Evolutionary conservation across 2,329 filamentous ascomycete genomes (phyloP).

Genomic region (Gnomoniopsis sp.): DNA sequence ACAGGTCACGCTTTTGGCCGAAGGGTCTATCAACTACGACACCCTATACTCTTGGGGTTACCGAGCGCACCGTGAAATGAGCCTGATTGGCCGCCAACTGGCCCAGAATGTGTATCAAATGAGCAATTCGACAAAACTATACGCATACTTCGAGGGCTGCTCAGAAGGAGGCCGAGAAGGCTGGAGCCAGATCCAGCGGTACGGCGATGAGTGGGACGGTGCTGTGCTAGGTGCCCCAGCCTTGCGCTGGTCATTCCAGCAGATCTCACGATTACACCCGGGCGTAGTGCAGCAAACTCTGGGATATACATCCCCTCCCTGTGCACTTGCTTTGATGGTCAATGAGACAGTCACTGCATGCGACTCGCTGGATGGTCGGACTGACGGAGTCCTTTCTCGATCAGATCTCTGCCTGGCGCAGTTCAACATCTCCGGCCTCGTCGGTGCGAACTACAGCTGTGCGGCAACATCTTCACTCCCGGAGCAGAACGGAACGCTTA

Average conservation of each 20-base stretch:
- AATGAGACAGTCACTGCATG: constrained; percentile 19
- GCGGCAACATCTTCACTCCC: constrained; percentile 19
- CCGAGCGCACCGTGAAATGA: constrained; percentile 49
- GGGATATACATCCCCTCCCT: no score
- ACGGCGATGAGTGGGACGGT: constrained; percentile 39
- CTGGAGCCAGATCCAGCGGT: constrained; percentile 41
- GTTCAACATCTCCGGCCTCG: constrained; percentile 40
- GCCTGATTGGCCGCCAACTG: constrained; percentile 42
- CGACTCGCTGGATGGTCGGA: constrained; percentile 21
- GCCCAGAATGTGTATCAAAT: constrained; percentile 38
- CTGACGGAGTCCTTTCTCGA: constrained; percentile 22
- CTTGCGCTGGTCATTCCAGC: constrained; percentile 25
- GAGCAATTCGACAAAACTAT: constrained; percentile 28
- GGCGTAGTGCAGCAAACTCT: no score
- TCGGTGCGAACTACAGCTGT: constrained; percentile 39
- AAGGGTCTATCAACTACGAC: constrained; percentile 50
- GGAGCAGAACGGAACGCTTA: constrained; percentile 17
- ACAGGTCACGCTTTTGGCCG: constrained; percentile 37
- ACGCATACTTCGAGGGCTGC: constrained; percentile 51
- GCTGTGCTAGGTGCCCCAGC: constrained; percentile 43
- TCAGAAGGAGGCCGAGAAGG: constrained; percentile 47
- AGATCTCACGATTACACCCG: no score
- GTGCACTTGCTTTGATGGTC: constrained; percentile 7
- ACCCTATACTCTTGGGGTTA: constrained; percentile 48
- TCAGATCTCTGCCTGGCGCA: constrained; percentile 37